phyloP scores from a whole-genome alignment of 1,284 basidiomycete species.

The Cutaneotrichosporon sp. region DNA sequence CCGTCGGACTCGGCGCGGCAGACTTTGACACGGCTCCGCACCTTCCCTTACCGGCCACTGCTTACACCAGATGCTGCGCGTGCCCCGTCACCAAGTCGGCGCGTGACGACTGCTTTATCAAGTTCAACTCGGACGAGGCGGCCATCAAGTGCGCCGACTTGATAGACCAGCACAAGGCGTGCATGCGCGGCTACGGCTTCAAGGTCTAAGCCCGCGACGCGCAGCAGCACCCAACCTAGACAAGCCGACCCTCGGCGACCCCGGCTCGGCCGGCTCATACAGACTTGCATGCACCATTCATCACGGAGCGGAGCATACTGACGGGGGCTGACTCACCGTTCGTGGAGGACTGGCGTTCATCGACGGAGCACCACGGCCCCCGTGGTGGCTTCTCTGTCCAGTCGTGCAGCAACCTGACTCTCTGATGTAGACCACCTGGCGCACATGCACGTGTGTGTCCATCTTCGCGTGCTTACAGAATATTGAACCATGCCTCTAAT shows the following conservation, averaged over 20 bases:
- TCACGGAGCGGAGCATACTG: neutral
- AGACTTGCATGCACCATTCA: constrained; percentile 17
- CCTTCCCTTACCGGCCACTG: neutral
- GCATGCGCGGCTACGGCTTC: constrained; percentile 88
- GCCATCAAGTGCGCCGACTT: constrained; percentile 77
- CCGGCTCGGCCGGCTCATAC: constrained; percentile 1
- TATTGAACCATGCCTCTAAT: too few species aligned
- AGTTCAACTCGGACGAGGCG: constrained; percentile 67
- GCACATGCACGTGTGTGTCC: too few species aligned
- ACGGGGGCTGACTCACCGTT: too few species aligned
- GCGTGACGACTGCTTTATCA: constrained; percentile 91
- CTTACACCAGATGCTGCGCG: constrained; percentile 74
- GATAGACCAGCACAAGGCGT: constrained; percentile 76
- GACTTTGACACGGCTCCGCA: too few species aligned
- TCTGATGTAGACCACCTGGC: too few species aligned
- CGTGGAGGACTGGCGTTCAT: too few species aligned
- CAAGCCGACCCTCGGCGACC: neutral
- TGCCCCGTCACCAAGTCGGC: constrained; percentile 90
- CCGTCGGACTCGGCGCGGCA: too few species aligned
- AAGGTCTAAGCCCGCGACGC: constrained; percentile 61
- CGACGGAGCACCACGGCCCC: too few species aligned
- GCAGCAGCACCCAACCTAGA: neutral
- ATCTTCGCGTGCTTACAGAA: too few species aligned
- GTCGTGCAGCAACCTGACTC: too few species aligned
- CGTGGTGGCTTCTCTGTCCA: too few species aligned